phyloP scores from a whole-genome alignment of 139 green algal genomes.

The Ettlia oleoabundans region DNA sequence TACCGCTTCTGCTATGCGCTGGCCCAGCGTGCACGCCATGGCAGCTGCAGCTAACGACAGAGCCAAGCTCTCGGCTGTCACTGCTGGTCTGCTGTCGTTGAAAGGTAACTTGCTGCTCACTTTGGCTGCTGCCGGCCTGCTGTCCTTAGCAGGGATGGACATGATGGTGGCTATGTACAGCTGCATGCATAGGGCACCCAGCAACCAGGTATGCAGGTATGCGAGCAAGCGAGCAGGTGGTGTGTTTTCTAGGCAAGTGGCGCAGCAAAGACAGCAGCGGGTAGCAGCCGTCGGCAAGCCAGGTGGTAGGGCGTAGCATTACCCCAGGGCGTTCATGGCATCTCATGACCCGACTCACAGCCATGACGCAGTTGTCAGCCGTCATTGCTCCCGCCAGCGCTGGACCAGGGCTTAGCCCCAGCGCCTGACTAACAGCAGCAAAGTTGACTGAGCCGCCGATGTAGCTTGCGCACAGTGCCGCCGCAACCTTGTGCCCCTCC shows the following conservation, averaged over 20 bases:
- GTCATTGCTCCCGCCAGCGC: constrained; percentile 70
- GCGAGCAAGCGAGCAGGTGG: too few relatives aligned
- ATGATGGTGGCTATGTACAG: constrained; percentile 69
- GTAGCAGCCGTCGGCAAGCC: too few relatives aligned
- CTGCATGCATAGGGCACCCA: too few relatives aligned
- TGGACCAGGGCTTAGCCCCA: constrained; percentile 38
- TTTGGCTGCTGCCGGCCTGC: not conserved
- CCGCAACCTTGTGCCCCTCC: constrained; percentile 61
- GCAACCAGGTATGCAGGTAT: too few relatives aligned
- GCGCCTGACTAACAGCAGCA: constrained; percentile 65
- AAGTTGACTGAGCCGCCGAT: constrained; percentile 86
- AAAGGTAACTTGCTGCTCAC: not conserved
- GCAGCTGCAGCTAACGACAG: constrained; percentile 50
- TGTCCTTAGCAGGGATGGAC: constrained; percentile 40
- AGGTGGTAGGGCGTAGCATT: too few relatives aligned
- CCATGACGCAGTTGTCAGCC: constrained; percentile 84
- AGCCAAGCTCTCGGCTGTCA: constrained; percentile 41
- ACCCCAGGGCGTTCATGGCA: too few relatives aligned
- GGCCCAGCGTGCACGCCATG: constrained; percentile 28
- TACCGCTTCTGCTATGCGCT: constrained; percentile 19
- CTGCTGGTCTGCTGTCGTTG: not conserved
- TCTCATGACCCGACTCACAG: too few relatives aligned
- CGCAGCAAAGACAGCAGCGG: too few relatives aligned
- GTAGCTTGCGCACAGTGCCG: constrained; percentile 79
- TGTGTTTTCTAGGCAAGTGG: too few relatives aligned